These are phyloP conservation scores for Microsporum ferrugineum DNA, from an alignment of 2,329 filamentous ascomycete genomes.

Conservation along the genomic window DNA sequence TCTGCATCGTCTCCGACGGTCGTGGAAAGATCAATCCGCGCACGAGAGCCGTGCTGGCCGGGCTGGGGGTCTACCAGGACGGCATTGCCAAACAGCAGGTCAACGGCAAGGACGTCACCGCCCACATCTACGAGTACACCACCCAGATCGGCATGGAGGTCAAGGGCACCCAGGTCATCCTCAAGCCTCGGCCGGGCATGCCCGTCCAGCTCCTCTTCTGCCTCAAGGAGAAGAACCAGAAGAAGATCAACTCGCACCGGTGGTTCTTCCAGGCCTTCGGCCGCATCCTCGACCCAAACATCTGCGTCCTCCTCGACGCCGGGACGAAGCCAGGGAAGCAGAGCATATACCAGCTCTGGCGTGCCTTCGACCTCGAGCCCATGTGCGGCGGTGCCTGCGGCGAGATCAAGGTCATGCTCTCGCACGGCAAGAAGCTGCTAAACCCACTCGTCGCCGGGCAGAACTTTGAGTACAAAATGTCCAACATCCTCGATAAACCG, in stretches of 20 bases:
- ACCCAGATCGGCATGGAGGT: conserved; percentile 60
- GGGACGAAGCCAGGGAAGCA: conserved; percentile 88
- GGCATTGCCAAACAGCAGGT: conserved; percentile 98
- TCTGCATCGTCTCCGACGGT: conserved; percentile 92
- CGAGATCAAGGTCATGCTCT: conserved; percentile 97
- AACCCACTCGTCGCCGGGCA: conserved; percentile 93
- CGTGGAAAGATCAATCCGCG: conserved; percentile 92
- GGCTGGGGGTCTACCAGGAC: conserved; percentile 93
- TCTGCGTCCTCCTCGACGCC: conserved; percentile 90
- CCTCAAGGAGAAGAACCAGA: conserved; percentile 98
- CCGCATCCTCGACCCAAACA: conserved; percentile 81
- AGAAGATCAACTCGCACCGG: conserved; percentile 98
- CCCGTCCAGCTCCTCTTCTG: conserved; percentile 97
- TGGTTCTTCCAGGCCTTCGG: conserved; percentile 99
- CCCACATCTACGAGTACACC: conserved; percentile 80
- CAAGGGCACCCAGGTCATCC: conserved; percentile 75
- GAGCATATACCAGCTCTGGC: conserved; percentile 97
- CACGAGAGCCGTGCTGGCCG: conserved; percentile 78
- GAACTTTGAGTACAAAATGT: conserved; percentile 99
- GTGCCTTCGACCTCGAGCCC: conserved; percentile 92
- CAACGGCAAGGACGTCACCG: conserved; percentile 89
- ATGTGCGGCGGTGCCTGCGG: conserved; percentile 97
- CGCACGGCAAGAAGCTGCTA: conserved; percentile 70
- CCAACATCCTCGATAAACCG: conserved; percentile 96
- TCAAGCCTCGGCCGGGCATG: conserved; percentile 70